Base-by-base conservation (phyloP, 108 stramenopile genomes). In the Nitzschia inconspicua region DNA sequence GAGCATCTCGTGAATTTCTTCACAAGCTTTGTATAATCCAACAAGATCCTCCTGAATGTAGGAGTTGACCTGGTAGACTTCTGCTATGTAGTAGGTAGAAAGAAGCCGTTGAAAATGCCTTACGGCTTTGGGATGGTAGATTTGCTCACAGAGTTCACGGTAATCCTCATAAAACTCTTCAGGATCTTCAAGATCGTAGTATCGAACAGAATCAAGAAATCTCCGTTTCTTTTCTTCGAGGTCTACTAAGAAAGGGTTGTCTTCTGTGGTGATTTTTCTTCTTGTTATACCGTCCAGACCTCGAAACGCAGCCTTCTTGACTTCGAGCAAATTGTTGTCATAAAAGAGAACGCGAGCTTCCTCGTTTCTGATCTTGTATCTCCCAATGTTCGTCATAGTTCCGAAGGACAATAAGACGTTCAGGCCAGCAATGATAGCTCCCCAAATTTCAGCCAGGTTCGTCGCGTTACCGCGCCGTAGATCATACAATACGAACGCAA, bases 351-450 rank as follows among this genome's bases (percentile, higher is more conserved):
- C 40, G 11, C 72, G 42, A 11, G 49, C 47, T 49, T 66, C 65
- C 34, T 66, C 65, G 48, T 65, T 65, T 10, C 65, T 58, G 16
- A 44, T 66, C 65, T 73, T 73, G 60, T 73, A 73, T 11, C 51
- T 40, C 3, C 42, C 27, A 23, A 47, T 57, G 18, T 61, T 66
- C 7, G 57, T 55, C 52, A 73, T 59, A 8, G 56, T 73, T 1
- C 53, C 72, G 22, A 56, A 50, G 6, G 59, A 54, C 4, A 73
- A 10, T 32, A 66, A 8, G 32, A 73, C 48, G 48, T 62, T 73
- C 25, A 73, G 5, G 23, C 23, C 53, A 47, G 49, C 50, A 24
- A 66, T 37, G 1, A 66, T 24, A 4, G 58, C 20, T 19, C 53
- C 53, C 14, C 27, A 44, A 3, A 34, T 55, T 27, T 50, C 30